These are phyloP conservation scores for Xylaria sp. DNA, from an alignment of 2,329 filamentous ascomycete species.

Conservation along the genomic window DNA sequence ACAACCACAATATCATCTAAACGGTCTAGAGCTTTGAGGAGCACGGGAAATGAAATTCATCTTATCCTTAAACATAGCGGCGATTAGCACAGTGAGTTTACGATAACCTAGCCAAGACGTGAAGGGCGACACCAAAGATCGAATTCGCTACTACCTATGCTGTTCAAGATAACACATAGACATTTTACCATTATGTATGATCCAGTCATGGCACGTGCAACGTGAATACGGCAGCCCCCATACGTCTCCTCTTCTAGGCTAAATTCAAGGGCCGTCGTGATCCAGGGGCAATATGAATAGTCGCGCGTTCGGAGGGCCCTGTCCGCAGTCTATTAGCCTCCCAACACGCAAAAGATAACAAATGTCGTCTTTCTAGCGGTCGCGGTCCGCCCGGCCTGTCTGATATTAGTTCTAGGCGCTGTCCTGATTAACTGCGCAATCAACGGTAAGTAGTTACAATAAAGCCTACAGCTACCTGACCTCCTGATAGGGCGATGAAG, in stretches of 20 bases:
- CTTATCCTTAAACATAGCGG: not conserved
- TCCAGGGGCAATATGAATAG: constrained; percentile 31
- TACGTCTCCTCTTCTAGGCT: constrained; percentile 39
- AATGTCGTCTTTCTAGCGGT: constrained; percentile 19
- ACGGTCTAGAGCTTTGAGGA: not conserved
- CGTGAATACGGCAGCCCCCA: constrained; percentile 7
- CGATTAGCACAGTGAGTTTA: not conserved
- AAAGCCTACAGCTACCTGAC: constrained; percentile 21
- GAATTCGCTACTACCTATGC: not conserved
- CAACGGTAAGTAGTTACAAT: constrained; percentile 19
- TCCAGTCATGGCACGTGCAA: not conserved
- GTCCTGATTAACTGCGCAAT: constrained; percentile 35
- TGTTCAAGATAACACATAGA: constrained; percentile 1
- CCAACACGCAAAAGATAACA: constrained; percentile 19
- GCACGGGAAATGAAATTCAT: not conserved
- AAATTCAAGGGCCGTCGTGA: constrained; percentile 36
- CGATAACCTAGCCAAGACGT: not conserved
- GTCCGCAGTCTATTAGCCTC: constrained; percentile 36
- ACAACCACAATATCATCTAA: not conserved
- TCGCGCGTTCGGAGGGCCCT: constrained; percentile 35
- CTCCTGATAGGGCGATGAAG: constrained; percentile 10
- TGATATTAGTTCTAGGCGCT: constrained; percentile 43
- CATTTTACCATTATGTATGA: constrained; percentile 8
- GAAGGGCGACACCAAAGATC: too few species aligned
- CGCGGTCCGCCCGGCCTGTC: constrained; percentile 42